phyloP scores from a whole-genome alignment of 176 grass and related monocot species.

The Poa annua region DNA sequence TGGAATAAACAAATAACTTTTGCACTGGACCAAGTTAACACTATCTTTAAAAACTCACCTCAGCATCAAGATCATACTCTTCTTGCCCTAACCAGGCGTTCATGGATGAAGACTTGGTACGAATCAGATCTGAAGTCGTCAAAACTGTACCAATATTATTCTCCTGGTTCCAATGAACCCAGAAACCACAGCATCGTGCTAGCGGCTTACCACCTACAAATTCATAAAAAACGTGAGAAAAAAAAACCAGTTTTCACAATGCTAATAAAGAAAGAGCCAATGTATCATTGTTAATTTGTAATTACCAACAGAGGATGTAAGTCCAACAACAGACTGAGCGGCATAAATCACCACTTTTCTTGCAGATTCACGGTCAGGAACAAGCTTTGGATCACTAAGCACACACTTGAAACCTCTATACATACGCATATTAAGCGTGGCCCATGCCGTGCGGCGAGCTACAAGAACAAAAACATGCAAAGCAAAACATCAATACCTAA shows the following conservation, averaged over 20 bases:
- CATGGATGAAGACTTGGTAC: not conserved
- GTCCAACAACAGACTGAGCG: not conserved
- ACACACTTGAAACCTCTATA: not conserved
- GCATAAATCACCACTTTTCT: not conserved
- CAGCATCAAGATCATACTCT: not conserved
- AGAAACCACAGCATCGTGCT: constrained; percentile 10
- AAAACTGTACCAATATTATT: not conserved
- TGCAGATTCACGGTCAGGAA: not conserved
- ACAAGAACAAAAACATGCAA: not conserved
- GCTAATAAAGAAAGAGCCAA: not conserved
- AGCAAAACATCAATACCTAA: not conserved
- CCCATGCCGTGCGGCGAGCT: not conserved
- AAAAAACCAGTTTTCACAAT: not conserved
- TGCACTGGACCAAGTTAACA: not conserved
- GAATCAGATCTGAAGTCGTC: not conserved
- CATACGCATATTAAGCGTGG: not conserved
- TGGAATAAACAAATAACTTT: not conserved
- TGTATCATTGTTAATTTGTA: not conserved
- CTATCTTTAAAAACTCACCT: not conserved
- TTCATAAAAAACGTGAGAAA: not conserved
- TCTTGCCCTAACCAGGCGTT: not conserved
- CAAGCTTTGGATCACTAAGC: not conserved
- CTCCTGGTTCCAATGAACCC: not conserved
- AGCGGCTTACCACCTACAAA: constrained; percentile 10
- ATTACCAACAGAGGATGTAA: constrained; percentile 11